phyloP scores from a whole-genome alignment of 2,329 filamentous ascomycete species.

The Alternaria panax region DNA sequence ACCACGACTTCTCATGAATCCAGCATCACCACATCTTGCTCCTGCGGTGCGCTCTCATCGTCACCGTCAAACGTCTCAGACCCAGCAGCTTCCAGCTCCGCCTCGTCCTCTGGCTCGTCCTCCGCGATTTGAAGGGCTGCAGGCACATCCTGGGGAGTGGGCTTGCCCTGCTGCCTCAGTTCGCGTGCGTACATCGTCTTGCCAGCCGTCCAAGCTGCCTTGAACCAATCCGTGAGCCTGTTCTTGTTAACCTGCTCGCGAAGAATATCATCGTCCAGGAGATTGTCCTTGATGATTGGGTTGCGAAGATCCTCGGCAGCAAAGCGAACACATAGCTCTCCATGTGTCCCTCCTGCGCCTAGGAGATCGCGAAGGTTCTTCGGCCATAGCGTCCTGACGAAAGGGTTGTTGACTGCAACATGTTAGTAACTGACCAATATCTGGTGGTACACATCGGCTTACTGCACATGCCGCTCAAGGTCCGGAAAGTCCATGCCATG shows the following conservation, averaged over 20 bases:
- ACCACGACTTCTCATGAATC: conserved; percentile 28
- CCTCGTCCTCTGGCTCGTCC: conserved; percentile 8
- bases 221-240: conserved; percentile 74
- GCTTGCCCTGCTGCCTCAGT: conserved; percentile 27
- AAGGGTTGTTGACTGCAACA: conserved; percentile 18
- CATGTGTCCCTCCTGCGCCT: conserved; percentile 62
- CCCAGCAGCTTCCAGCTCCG: conserved; percentile 6
- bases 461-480: conserved; percentile 69
- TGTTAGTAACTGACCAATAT: conserved; percentile 12
- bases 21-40: conserved; percentile 45
- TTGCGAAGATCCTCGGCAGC: conserved; percentile 65
- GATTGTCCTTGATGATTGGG: conserved; percentile 74
- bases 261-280: conserved; percentile 73
- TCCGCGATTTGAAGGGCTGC: background rate
- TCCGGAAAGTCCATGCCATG: conserved; percentile 71
- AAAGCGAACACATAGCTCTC: conserved; percentile 64
- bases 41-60: conserved; percentile 27
- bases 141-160: background rate
- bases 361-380: conserved; percentile 33
- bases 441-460: conserved; percentile 39
- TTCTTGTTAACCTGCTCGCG: conserved; percentile 70
- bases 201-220: conserved; percentile 51
- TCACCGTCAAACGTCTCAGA: conserved; percentile 36
- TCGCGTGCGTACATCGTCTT: conserved; percentile 40
- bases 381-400: conserved; percentile 28